A percentile compares a stretch with the other conserved stretches of the same genome.
These are phyloP conservation scores for Tuber magnatum DNA, from an alignment of 495 filamentous ascomycete species.

Conservation along the genomic window DNA sequence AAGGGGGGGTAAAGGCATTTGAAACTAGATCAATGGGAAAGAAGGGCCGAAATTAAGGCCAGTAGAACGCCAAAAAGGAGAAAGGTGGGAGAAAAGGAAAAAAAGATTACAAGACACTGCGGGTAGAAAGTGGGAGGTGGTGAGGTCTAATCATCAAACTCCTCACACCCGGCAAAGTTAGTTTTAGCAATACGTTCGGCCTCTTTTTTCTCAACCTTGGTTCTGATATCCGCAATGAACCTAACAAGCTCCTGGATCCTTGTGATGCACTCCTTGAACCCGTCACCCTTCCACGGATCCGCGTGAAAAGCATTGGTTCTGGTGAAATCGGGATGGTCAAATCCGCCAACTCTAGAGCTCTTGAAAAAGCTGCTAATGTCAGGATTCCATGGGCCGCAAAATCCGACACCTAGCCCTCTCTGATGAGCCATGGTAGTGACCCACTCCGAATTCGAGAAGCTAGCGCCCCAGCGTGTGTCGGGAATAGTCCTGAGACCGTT, in stretches of 20 bases:
- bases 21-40: neutral
- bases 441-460: constrained; percentile 29
- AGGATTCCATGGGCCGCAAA: constrained; percentile 30
- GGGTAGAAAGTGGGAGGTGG: neutral
- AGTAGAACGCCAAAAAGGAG: neutral
- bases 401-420: constrained; percentile 15
- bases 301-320: constrained; percentile 2
- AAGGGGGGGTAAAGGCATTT: neutral
- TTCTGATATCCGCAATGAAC: constrained; percentile 21
- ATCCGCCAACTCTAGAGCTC: constrained; percentile 29
- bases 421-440: constrained; percentile 27
- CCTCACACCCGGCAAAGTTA: neutral
- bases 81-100: neutral
- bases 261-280: constrained; percentile 30
- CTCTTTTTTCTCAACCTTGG: constrained; percentile 15
- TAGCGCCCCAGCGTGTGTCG: constrained; percentile 37
- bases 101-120: neutral
- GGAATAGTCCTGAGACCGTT: constrained; percentile 20
- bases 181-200: neutral
- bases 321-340: constrained; percentile 21
- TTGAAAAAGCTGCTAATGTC: constrained; percentile 33
- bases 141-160: neutral
- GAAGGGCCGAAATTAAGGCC: neutral
- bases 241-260: constrained; percentile 19
- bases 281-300: constrained; percentile 33